Percentiles rank a stretch among this genome's conserved stretches.
Evolutionary conservation across 129 eudicot genomes (phyloP).

Genomic region (Cynara cardunculus): DNA sequence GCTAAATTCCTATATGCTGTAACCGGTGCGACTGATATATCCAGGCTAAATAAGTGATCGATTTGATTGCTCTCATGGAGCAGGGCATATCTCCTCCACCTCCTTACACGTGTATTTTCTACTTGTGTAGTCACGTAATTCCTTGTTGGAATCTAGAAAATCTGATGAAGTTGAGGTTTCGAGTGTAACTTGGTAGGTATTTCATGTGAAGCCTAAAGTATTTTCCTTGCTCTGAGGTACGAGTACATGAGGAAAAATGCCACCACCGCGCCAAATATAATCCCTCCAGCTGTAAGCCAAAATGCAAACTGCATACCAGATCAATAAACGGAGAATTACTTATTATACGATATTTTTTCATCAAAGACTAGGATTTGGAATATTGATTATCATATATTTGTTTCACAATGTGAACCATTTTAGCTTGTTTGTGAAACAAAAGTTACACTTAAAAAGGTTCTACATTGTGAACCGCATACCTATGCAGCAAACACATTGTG

Average conservation of each 20-base stretch:
- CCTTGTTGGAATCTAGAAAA: neutral
- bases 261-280: conserved; percentile 71
- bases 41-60: neutral
- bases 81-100: conserved; percentile 10
- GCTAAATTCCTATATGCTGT: neutral
- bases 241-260: conserved; percentile 79
- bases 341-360: too few relatives aligned
- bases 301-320: conserved; percentile 74
- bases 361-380: too few relatives aligned
- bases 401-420: too few relatives aligned
- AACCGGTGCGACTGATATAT: neutral
- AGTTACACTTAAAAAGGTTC: too few relatives aligned
- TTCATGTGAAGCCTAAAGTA: conserved; percentile 38
- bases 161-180: neutral
- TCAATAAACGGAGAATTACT: neutral
- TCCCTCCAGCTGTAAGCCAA: conserved; percentile 94
- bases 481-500: too few relatives aligned
- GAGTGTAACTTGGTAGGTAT: neutral
- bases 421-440: too few relatives aligned
- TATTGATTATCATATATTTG: too few relatives aligned
- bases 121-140: neutral
- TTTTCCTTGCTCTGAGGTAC: conserved; percentile 76
- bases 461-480: too few relatives aligned
- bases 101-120: neutral
- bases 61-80: neutral